Base-by-base conservation (phyloP, 805 yeast genomes). In the Sporopachydermia lactativora region DNA sequence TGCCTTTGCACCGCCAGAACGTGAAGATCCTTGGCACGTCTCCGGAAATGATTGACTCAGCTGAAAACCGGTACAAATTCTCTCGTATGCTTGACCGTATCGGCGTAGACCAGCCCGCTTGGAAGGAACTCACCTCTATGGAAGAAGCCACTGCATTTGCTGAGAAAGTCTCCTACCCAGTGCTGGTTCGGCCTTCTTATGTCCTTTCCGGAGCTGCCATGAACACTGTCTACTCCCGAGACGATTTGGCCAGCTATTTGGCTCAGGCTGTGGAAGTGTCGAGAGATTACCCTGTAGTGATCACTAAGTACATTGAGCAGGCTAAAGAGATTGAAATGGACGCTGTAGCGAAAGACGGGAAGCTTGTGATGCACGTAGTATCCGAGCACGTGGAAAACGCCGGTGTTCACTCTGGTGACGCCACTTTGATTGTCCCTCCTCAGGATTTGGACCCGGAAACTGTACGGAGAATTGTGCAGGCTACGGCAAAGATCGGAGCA, bases 381-480 rank as follows among this genome's bases (percentile, higher is more conserved):
- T 85, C 96, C 42, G 97, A 92, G 65, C 98, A 89, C 60, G 96
- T 92, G 49, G 98, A 89, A 67, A 89, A 89, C 58, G 98, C 98
- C 18, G 98, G 98, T 74, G 96, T 89, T 36, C 98, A 89, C 64
- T 89, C 97, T 40, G 98, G 98, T 71, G 98, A 89, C 64, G 98
- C 98, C 46, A 92, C 97, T 38, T 67, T 89, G 55, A 82, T 89
- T 60, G 94, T 89, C 44, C 98, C 98, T 42, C 96, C 96, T 40
- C 96, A 89, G 66, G 94, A 84, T 57, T 72, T 92, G 52, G 89
- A 81, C 49, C 83, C 85, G 45, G 95, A 84, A 65, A 85, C 95
- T 37, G 95, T 89, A 41, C 66, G 72, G 47, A 74, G 96, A 63
- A 85, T 92, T 55, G 96, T 84, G 40, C 92, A 75, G 49, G 96